Evolutionary conservation across 345 rosid species (phyloP).

Genomic region (sweet orange (Citrus sinensis)): DVS_A1.0 CM039166.1:25780501-25781000

Average conservation of each 20-base stretch:
- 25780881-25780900: conserved; percentile 88
- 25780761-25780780: conserved; percentile 96
- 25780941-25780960: conserved; percentile 93
- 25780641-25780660: background rate
- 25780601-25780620: background rate
- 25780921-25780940: conserved; percentile 60
- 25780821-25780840: conserved; percentile 88
- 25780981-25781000: conserved; percentile 45
- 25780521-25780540: background rate
- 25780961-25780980: conserved; percentile 93
- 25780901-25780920: conserved; percentile 78
- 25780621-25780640: background rate
- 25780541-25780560: background rate
- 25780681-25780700: background rate
- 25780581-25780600: background rate
- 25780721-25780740: background rate
- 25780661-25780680: background rate
- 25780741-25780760: conserved; percentile 85
- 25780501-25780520: background rate
- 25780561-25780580: background rate
- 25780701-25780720: conserved; percentile 8
- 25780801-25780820: conserved; percentile 81
- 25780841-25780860: conserved; percentile 94
- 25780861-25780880: conserved; percentile 79
- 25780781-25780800: conserved; percentile 80